These are phyloP conservation scores for Elaeis guineensis DNA, from an alignment of 176 grass and related monocot species.

Conservation along the genomic window DNA sequence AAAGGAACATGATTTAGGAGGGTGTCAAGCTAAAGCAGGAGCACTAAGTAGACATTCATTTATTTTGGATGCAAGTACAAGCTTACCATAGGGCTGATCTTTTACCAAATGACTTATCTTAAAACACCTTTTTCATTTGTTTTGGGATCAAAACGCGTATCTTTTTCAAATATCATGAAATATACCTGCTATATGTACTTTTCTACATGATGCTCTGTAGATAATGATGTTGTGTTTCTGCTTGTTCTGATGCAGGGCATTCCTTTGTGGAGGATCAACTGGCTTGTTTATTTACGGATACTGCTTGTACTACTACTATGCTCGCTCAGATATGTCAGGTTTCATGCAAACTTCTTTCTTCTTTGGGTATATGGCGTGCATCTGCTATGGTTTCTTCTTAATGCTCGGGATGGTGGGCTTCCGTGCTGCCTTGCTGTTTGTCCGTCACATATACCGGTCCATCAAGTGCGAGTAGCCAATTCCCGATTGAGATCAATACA, in stretches of 20 bases:
- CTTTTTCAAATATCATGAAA: too few relatives aligned
- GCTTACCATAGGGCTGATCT: too few relatives aligned
- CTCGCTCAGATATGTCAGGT: slow-evolving; percentile 89
- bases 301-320: slow-evolving; percentile 95
- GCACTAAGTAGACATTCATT: too few relatives aligned
- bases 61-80: too few relatives aligned
- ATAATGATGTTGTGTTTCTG: too few relatives aligned
- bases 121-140: too few relatives aligned
- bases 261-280: slow-evolving; percentile 84
- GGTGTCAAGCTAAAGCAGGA: too few relatives aligned
- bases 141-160: too few relatives aligned
- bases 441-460: slow-evolving; percentile 94
- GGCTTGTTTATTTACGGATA: slow-evolving; percentile 90
- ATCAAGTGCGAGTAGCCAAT: slow-evolving; percentile 79
- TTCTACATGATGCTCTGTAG: too few relatives aligned
- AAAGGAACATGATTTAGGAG: too few relatives aligned
- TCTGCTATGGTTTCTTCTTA: slow-evolving; percentile 95
- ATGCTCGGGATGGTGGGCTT: slow-evolving; percentile 94
- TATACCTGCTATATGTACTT: not conserved
- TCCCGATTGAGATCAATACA: slow-evolving; percentile 24
- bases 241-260: slow-evolving; percentile 45
- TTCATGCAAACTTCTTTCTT: slow-evolving; percentile 99
- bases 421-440: slow-evolving; percentile 81
- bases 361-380: slow-evolving; percentile 99
- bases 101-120: not conserved